Base-by-base conservation (phyloP, 306 rosid genomes). In the Adenanthera pavonina region DNA sequence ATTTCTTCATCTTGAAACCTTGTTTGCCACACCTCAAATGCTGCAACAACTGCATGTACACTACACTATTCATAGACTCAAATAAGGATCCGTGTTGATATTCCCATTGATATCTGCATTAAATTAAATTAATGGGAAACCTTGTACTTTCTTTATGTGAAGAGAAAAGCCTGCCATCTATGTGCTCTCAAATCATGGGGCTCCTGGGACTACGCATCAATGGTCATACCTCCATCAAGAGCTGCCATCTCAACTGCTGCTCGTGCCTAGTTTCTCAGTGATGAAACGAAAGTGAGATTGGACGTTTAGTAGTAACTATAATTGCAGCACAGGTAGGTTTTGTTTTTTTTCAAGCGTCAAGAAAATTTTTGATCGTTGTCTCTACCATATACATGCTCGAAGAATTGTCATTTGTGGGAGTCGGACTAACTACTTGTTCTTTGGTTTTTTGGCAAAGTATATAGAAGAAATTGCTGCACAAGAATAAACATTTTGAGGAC, bases 191-290 rank as follows among this genome's bases (percentile, higher is more conserved):
- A 25, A 25, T 25, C 30, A 25, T 25, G 30, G 30, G 30, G 30
- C 30, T 25, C 30, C 30, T 25, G 30, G 30, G 30, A 25, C 30
- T 0, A 25, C 30, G 30, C 30, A 25, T 25, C 30, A 25, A 25
- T 25, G 30, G 30, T 25, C 30, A 25, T 25, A 25, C 30, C 30
- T 0, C 30, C 30, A 25, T 25, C 30, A 78, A 92, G 97, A 86
- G 92, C 98, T 40, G 93, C 92, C 61, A 81, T 88, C 92, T 85
- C 97, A 75, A 96, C 98, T 57, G 99, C 98, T 72, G 93, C 97
- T 67, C 97, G 79, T 80, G 91, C 97, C 36, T 92, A 93, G 82
- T 84, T 95, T 85, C 79, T 95, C 74, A 97, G 94, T 7, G 98
- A 92, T 79, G 99, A 96, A 87, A 25, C 30, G 98, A 92, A 62